These are phyloP conservation scores for Tolypocladium endophyticum DNA, from an alignment of 2,329 filamentous ascomycete genomes.

Conservation along the genomic window DNA sequence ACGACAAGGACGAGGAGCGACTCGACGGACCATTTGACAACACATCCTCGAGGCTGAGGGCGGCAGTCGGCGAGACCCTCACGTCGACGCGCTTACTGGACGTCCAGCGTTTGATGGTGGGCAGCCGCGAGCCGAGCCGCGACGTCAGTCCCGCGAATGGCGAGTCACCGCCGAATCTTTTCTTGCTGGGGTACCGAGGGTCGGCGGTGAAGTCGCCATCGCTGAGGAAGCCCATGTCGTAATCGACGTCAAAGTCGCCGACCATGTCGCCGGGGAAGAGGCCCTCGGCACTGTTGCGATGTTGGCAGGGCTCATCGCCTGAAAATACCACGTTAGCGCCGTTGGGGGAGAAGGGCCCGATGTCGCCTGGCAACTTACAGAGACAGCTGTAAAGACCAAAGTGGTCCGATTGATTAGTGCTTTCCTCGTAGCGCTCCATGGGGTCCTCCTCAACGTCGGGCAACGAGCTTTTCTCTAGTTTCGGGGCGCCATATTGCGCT, in stretches of 20 bases:
- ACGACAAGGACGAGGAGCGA: conserved; percentile 68
- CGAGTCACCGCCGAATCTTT: conserved; percentile 46
- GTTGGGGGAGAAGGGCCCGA: neutral
- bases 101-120: conserved; percentile 40
- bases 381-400: conserved; percentile 55
- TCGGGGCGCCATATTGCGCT: conserved; percentile 24
- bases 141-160: conserved; percentile 52
- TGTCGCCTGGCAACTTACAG: conserved; percentile 47
- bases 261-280: conserved; percentile 25
- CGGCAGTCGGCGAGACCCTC: conserved; percentile 58
- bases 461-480: conserved; percentile 55
- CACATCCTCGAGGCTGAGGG: conserved; percentile 73
- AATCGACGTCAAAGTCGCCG: conserved; percentile 42
- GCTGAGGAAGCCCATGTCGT: conserved; percentile 57
- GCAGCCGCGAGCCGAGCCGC: conserved; percentile 53
- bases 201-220: conserved; percentile 46
- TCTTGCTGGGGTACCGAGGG: conserved; percentile 36
- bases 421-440: conserved; percentile 54
- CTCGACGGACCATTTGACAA: conserved; percentile 60
- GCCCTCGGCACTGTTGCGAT: conserved; percentile 36
- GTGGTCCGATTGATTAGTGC: conserved; percentile 12
- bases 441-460: conserved; percentile 82
- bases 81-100: conserved; percentile 32
- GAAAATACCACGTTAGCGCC: conserved; percentile 9
- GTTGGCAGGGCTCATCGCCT: conserved; percentile 55